phyloP scores from a whole-genome alignment of 345 rosid genomes.

The Eucalyptus guilfoylei region DNA sequence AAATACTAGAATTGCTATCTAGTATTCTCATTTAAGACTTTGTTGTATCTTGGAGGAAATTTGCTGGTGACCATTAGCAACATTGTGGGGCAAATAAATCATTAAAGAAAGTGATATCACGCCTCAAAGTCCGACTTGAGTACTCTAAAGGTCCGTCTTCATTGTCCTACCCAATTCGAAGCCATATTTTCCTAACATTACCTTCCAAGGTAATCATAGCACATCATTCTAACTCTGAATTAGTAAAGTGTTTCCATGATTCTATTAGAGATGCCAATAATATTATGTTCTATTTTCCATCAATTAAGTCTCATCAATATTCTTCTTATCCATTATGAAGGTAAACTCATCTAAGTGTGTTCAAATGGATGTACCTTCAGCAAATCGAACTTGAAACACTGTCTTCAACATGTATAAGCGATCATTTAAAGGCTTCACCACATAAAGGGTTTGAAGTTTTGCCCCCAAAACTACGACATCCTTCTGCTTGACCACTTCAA shows the following conservation, averaged over 20 bases:
- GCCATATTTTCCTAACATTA: background rate
- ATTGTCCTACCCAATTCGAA: too few relatives aligned
- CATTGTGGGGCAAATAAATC: too few relatives aligned
- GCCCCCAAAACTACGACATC: background rate
- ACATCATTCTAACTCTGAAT: background rate
- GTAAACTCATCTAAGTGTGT: background rate
- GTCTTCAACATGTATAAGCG: background rate
- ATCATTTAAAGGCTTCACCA: background rate
- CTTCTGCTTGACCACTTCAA: background rate
- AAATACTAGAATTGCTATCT: too few relatives aligned
- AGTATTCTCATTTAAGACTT: too few relatives aligned
- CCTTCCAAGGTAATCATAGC: background rate
- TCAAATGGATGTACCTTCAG: background rate
- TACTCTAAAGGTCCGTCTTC: rapidly evolving
- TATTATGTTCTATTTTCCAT: background rate
- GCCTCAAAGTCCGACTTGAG: too few relatives aligned
- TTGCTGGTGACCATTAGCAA: too few relatives aligned
- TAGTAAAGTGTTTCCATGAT: background rate
- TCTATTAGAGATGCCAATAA: background rate
- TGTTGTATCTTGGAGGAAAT: too few relatives aligned
- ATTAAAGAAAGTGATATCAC: too few relatives aligned
- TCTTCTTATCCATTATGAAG: background rate
- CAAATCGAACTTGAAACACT: background rate
- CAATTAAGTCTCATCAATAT: background rate
- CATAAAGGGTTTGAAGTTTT: background rate